Conservation (phyloP, 306 rosid species). For the Fragaria iinumae region DNA sequence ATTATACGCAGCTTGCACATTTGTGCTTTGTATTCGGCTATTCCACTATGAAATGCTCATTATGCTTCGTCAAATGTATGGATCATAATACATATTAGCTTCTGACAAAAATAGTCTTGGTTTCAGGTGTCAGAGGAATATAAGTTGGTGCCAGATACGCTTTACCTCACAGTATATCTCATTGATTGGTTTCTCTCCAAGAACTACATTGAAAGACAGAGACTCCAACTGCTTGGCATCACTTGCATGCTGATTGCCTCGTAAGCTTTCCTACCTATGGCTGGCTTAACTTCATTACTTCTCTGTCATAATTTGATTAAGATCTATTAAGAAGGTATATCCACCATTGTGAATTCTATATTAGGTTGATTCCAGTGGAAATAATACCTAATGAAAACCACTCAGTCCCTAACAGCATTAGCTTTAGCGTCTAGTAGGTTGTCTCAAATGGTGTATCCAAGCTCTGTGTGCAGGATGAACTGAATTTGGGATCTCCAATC, state of each 20-base stretch:
- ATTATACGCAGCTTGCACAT: neutral
- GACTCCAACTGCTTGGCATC: conserved; percentile 90
- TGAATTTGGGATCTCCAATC: neutral
- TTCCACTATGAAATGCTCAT: neutral
- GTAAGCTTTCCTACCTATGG: conserved; percentile 50
- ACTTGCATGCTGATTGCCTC: conserved; percentile 94
- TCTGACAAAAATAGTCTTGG: conserved; percentile 14
- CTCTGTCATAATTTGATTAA: neutral
- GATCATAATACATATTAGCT: neutral
- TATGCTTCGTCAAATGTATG: neutral
- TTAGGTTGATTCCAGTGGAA: neutral
- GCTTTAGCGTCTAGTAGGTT: neutral
- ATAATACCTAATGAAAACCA: neutral
- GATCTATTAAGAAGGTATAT: conserved; percentile 2
- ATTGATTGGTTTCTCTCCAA: conserved; percentile 82
- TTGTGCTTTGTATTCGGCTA: neutral
- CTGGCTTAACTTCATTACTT: conserved; percentile 20
- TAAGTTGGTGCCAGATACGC: conserved; percentile 69
- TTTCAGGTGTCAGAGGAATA: conserved; percentile 91
- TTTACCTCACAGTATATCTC: conserved; percentile 77
- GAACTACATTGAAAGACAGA: conserved; percentile 62
- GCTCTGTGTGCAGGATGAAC: neutral
- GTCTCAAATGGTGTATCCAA: neutral
- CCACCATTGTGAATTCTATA: neutral
- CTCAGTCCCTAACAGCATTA: neutral